These are phyloP conservation scores for Penicillium corylophilum DNA, from an alignment of 2,329 filamentous ascomycete species.

Conservation along the genomic window DNA sequence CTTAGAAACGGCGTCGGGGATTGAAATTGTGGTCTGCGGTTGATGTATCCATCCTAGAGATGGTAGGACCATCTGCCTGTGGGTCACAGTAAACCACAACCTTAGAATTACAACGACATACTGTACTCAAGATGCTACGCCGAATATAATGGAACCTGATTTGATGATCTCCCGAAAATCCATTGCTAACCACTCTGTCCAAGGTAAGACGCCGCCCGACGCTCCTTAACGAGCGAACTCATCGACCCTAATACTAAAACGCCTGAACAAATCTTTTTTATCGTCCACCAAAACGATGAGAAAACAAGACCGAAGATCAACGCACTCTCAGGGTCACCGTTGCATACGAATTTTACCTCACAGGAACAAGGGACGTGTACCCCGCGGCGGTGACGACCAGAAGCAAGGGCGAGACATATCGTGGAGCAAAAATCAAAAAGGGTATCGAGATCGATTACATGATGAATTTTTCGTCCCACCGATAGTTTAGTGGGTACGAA, in stretches of 20 bases:
- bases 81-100: not conserved
- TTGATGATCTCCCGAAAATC: conserved; percentile 5
- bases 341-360: conserved; percentile 16
- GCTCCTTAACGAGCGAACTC: conserved; percentile 14
- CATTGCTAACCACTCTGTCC: conserved; percentile 20
- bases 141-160: not conserved
- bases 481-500: conserved; percentile 5
- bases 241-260: conserved; percentile 18
- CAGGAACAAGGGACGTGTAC: conserved; percentile 3
- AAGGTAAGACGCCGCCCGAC: conserved; percentile 21
- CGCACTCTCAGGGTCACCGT: conserved; percentile 3
- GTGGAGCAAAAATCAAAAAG: conserved; percentile 15
- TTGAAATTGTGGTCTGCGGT: not conserved
- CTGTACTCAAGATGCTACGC: not conserved
- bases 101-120: not conserved
- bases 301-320: conserved; percentile 5
- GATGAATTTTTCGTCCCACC: conserved; percentile 12
- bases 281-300: conserved; percentile 3
- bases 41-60: not conserved
- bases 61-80: not conserved
- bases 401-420: conserved; percentile 21
- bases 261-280: conserved; percentile 18
- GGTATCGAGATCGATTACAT: conserved; percentile 33
- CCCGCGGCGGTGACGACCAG: conserved; percentile 14
- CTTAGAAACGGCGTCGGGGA: no score